These are phyloP conservation scores for Monilinia laxa DNA, from an alignment of 2,329 filamentous ascomycete species.

Conservation along the genomic window DNA sequence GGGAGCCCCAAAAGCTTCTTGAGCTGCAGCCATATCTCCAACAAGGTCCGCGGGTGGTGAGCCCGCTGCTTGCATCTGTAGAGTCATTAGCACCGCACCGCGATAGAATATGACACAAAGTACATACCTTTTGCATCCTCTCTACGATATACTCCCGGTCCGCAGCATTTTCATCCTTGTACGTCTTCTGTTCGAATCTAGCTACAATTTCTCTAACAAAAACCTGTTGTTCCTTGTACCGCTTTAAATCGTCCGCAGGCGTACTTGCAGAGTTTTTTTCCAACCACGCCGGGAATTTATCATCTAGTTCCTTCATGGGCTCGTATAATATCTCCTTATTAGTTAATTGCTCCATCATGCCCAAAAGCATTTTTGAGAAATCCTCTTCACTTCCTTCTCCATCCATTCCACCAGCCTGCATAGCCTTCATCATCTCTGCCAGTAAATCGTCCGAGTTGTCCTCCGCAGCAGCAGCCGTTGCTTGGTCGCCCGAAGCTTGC, in stretches of 20 bases:
- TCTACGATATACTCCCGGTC: conserved; percentile 94
- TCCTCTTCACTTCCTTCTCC: conserved; percentile 70
- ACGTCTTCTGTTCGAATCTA: conserved; percentile 81
- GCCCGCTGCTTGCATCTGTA: conserved; percentile 92
- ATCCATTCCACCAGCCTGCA: conserved; percentile 65
- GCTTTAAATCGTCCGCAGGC: conserved; percentile 68
- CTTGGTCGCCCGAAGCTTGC: conserved; percentile 83
- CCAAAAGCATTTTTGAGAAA: conserved; percentile 90
- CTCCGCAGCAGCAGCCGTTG: conserved; percentile 72
- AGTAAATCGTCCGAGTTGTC: conserved; percentile 75
- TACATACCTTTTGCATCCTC: conserved; percentile 88
- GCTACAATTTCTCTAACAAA: conserved; percentile 83
- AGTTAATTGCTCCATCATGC: conserved; percentile 98
- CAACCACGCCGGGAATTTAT: conserved; percentile 91
- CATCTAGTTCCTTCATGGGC: conserved; percentile 94
- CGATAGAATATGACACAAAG: conserved; percentile 16
- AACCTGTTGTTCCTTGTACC: conserved; percentile 77
- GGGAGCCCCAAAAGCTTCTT: conserved; percentile 63
- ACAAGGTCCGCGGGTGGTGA: conserved; percentile 89
- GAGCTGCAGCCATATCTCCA: conserved; percentile 81
- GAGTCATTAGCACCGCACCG: conserved; percentile 27
- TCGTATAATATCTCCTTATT: conserved; percentile 98
- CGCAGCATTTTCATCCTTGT: conserved; percentile 75
- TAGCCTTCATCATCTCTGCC: conserved; percentile 87
- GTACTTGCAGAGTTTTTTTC: conserved; percentile 68